Evolutionary conservation across 1,284 basidiomycete species (phyloP), one percentile per base, ranked within the genome.

Genomic region (Cutaneotrichosporon cutaneum): DNA sequence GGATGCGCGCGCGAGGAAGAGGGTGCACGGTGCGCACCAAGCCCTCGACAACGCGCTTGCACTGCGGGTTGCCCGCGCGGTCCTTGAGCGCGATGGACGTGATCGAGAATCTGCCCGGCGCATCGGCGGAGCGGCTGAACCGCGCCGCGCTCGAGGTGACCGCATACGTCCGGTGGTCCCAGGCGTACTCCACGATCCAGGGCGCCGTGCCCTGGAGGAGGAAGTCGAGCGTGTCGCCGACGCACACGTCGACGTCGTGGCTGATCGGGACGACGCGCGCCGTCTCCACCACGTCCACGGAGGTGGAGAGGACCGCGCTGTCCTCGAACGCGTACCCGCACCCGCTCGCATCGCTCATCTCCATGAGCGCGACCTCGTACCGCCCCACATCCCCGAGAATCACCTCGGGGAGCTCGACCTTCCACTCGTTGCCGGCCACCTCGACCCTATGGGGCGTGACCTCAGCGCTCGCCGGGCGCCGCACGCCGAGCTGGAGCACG

Each of bases 131-230:
- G 51, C 96, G 82, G 16, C 90, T 87, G 81, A 97, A 95, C 5
- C 90, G 88, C 1, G 90, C 88, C 22, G 84, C 83, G 67, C 87
- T 88, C 11, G 88, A 87, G 62, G 89, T 88, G 62, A 92, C 90
- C 3, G 84, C 86, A 70, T 90, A 84, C 21, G 83, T 75, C 76
- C 88, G 90, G 54, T 87, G 87, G 66, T 92, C 88, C 77, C 94
- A 86, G 51, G 87, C 86, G 78, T 96, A 94, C 87, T 88, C 87
- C 60, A 99, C 87, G 6, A 87, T 89, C 94, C 95, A 99, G 2
- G 95, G 94, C n/a, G 94, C 88, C 52, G 87, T 90, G 56, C 95
- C 95, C 79, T 97, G 93, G 21, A 99, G 82, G 72, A 94, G 87
- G 83, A 95, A 98, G 68, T 93, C 91, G 11, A 92, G 85, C 54